Conservation (phyloP, 2,329 filamentous ascomycete genomes). For the Stylonectria norvegica region DNA sequence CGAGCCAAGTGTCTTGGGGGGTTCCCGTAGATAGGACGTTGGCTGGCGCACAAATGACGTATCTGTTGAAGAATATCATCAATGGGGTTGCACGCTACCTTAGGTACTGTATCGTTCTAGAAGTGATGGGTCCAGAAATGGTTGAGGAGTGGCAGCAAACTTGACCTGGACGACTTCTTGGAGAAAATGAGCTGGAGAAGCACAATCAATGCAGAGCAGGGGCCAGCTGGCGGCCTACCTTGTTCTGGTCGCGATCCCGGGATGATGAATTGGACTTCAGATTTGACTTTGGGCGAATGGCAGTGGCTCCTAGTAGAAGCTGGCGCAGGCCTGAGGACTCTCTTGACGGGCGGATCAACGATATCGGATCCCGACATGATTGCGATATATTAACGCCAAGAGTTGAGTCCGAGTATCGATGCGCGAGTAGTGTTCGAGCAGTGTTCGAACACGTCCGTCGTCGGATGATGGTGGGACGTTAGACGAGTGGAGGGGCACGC, state of each 20-base stretch:
- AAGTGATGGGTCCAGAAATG: constrained; percentile 32
- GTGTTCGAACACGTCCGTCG: neutral
- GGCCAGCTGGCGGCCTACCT: constrained; percentile 20
- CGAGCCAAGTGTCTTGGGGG: no score
- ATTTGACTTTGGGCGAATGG: constrained; percentile 23
- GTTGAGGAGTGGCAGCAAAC: constrained; percentile 27
- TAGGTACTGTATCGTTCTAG: constrained; percentile 12
- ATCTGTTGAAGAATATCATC: constrained; percentile 3
- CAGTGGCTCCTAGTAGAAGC: constrained; percentile 17
- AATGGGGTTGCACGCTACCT: constrained; percentile 12
- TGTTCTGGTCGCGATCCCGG: constrained; percentile 26
- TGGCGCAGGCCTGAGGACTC: constrained; percentile 26
- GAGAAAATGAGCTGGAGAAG: constrained; percentile 24
- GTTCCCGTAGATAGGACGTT: no score
- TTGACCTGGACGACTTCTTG: neutral
- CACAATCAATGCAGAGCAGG: constrained; percentile 19
- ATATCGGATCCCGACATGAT: constrained; percentile 19
- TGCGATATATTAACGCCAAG: neutral
- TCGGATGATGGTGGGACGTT: neutral
- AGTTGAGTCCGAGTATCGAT: neutral
- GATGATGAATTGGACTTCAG: constrained; percentile 29
- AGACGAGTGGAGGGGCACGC: no score
- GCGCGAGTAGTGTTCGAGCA: neutral
- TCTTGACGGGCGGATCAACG: constrained; percentile 17
- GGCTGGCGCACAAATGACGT: no score